Base-by-base conservation (phyloP, 23 red algal species). In the Pyropia yezoensis region DNA sequence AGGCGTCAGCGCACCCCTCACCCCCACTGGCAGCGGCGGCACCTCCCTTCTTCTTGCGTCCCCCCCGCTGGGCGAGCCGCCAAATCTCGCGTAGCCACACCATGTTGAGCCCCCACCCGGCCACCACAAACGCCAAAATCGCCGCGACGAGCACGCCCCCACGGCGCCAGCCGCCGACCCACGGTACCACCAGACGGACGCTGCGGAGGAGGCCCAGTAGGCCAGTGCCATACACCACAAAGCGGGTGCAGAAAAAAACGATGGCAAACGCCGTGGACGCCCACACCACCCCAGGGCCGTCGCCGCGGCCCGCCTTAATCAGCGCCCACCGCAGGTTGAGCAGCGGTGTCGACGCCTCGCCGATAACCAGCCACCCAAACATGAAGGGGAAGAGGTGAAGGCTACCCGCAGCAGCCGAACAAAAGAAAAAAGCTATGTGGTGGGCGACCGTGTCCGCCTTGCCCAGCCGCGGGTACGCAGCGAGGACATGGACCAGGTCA, bases 341-440 rank as follows among this genome's bases (percentile, higher is more conserved):
- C 24, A 87, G 67, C n/a, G 82, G 82, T 19, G 82, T 87, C 63
- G 70, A 76, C 21, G 82, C 82, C 49, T 87, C 82, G 63, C 82
- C 82, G 8, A 87, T 34, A 34, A 87, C 76, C 19, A 87, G 63
- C 82, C 82, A 87, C 1, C 47, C 32, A 57, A 87, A 87, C 14
- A 66, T 66, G 23, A 76, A 87, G 0, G 82, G 82, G 71, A 69
- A 62, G 49, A 87, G 33, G 65, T 59, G 29, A 33, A 70, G 70
- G 47, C 57, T 16, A 52, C 82, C 82, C 3, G 82, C 82, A 50
- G 67, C 47, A 20, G 76, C 14, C 19, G 82, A 62, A 32, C 59
- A 75, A 23, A 55, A 22, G 27, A 76, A 33, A 53, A 87, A 87
- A 0, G 82, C 82, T 19, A 76, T 20, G 29, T 87, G 82, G 71